Evolutionary conservation across 1,139 yeast species (phyloP).

Genomic region (Hyphopichia burtonii): DNA sequence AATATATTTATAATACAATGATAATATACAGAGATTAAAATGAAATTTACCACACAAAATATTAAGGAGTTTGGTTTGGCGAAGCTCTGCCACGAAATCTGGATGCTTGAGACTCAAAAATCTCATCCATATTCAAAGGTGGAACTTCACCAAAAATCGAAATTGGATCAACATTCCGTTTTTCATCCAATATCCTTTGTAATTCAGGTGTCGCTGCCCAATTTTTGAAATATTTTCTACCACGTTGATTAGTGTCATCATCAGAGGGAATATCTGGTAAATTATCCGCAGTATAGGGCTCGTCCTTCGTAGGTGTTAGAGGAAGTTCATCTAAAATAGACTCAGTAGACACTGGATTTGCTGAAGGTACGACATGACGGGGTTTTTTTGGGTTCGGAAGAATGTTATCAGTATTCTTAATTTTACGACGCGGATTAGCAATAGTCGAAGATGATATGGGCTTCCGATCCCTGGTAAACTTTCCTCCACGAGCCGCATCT

Average conservation of each 20-base stretch:
- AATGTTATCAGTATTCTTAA: not conserved
- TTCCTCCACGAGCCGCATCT: constrained; percentile 33
- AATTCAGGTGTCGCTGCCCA: constrained; percentile 78
- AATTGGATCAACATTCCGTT: constrained; percentile 66
- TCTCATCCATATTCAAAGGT: constrained; percentile 64
- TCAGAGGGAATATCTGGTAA: constrained; percentile 53
- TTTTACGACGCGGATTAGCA: not conserved
- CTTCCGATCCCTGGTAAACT: constrained; percentile 2
- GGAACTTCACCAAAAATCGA: constrained; percentile 78
- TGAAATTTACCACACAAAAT: not conserved
- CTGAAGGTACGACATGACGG: not conserved
- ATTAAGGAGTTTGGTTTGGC: constrained; percentile 31
- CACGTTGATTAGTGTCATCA: constrained; percentile 55
- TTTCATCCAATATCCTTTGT: constrained; percentile 50
- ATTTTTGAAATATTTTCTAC: constrained; percentile 45
- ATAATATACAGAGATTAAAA: constrained; percentile 11
- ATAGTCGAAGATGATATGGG: not conserved
- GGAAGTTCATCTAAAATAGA: constrained; percentile 1
- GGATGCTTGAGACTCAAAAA: constrained; percentile 54
- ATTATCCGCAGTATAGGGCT: constrained; percentile 14
- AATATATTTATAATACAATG: not conserved
- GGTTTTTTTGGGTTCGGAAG: not conserved
- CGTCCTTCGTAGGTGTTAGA: constrained; percentile 9
- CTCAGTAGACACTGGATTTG: not conserved
- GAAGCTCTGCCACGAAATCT: constrained; percentile 58